Evolutionary conservation across 345 rosid genomes (phyloP).

Genomic region (Raphanus raphanistrum): DNA sequence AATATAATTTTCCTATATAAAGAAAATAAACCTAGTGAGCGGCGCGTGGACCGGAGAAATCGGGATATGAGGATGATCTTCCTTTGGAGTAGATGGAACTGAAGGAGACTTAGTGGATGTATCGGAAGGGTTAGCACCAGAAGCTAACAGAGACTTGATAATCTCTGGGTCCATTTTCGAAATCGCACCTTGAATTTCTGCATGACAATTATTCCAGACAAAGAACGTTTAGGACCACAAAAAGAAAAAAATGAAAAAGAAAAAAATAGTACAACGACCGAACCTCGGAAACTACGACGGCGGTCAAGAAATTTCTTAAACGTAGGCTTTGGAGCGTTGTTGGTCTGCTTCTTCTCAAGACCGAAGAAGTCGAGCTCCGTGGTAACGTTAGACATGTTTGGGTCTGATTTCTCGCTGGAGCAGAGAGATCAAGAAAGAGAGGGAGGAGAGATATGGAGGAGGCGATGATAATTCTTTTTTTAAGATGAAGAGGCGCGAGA

Average conservation of each 20-base stretch:
- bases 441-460: neutral
- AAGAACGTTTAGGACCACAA: neutral
- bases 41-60: slow-evolving; percentile 44
- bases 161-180: slow-evolving; percentile 82
- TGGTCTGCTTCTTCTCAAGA: slow-evolving; percentile 45
- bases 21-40: slow-evolving; percentile 39
- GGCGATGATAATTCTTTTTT: neutral
- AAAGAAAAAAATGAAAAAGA: accelerated
- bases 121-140: slow-evolving; percentile 34
- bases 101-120: slow-evolving; percentile 34
- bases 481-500: slow-evolving; percentile 12
- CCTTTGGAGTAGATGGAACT: slow-evolving; percentile 54
- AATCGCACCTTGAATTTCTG: slow-evolving; percentile 78
- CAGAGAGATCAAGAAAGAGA: neutral
- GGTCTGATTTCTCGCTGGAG: neutral
- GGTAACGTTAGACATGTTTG: slow-evolving; percentile 52
- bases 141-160: slow-evolving; percentile 65
- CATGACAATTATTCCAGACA: neutral
- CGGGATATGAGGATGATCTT: slow-evolving; percentile 36
- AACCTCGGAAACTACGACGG: slow-evolving; percentile 78
- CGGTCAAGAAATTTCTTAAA: slow-evolving; percentile 54
- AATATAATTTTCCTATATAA: neutral
- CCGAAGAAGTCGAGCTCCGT: slow-evolving; percentile 76
- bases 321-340: slow-evolving; percentile 44
- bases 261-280: neutral